Conservation (phyloP, 805 yeast genomes). For the Saturnispora halmiae region DNA sequence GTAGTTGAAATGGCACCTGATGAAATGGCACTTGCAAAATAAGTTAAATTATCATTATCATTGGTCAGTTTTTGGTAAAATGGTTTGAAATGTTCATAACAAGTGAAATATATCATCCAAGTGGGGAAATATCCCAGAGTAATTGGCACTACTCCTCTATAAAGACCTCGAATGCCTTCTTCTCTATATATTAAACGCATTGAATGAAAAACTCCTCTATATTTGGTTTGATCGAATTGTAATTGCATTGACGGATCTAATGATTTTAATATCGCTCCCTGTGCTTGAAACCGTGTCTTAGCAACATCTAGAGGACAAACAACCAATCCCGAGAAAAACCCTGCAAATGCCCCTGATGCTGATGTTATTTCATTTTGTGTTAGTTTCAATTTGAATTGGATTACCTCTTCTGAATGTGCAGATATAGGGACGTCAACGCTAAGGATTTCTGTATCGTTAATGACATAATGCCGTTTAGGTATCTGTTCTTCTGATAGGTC, state of each 20-base stretch:
- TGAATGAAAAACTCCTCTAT: conserved; percentile 56
- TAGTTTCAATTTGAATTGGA: conserved; percentile 14
- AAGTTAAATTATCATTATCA: conserved; percentile 28
- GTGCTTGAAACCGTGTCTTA: conserved; percentile 90
- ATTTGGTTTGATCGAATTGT: conserved; percentile 28
- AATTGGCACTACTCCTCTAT: conserved; percentile 88
- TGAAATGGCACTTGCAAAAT: conserved; percentile 59
- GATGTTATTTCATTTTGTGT: conserved; percentile 49
- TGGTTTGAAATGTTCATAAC: conserved; percentile 71
- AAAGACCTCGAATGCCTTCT: conserved; percentile 78
- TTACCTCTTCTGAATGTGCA: conserved; percentile 13
- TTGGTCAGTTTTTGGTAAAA: conserved; percentile 20
- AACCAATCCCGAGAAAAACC: conserved; percentile 75
- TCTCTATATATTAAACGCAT: conserved; percentile 56
- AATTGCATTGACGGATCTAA: conserved; percentile 10
- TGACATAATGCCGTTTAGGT: conserved; percentile 13
- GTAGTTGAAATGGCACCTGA: conserved; percentile 86
- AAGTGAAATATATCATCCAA: conserved; percentile 92
- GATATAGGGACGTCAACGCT: conserved; percentile 14
- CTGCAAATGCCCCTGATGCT: conserved; percentile 87
- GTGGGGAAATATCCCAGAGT: conserved; percentile 92
- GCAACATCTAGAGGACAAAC: conserved; percentile 97
- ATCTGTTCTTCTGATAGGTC: no score
- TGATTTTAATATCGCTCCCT: conserved; percentile 43
- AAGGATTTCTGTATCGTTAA: conserved; percentile 13